Percentiles rank a stretch among this genome's conserved stretches.
These are phyloP conservation scores for Cryptosporidium xiaoi DNA, from an alignment of 169 alveolate genomes.

Conservation along the genomic window DNA sequence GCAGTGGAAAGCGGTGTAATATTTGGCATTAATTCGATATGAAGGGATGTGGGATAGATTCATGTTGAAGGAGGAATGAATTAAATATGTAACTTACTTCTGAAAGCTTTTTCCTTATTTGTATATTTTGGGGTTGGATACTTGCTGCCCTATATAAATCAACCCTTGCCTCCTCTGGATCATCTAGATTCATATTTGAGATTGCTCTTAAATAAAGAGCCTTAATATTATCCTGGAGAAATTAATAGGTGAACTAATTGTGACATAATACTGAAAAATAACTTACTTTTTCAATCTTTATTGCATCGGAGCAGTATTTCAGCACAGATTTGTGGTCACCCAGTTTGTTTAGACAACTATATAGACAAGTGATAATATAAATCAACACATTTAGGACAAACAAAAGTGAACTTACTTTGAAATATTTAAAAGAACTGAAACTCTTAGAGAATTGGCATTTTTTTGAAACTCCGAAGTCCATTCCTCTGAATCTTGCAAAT, in stretches of 20 bases:
- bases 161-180: slow-evolving; percentile 53
- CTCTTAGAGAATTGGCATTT: slow-evolving; percentile 33
- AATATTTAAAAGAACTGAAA: slow-evolving; percentile 35
- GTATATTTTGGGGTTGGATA: slow-evolving; percentile 46
- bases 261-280: neutral
- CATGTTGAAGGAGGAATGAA: too few species aligned
- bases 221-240: slow-evolving; percentile 44
- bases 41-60: too few species aligned
- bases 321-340: slow-evolving; percentile 24
- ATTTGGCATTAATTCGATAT: too few species aligned
- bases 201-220: slow-evolving; percentile 67
- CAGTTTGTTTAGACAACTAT: slow-evolving; percentile 40
- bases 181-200: slow-evolving; percentile 10
- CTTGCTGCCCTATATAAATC: slow-evolving; percentile 66
- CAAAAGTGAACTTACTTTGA: slow-evolving; percentile 40
- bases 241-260: neutral
- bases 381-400: neutral
- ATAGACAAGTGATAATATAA: neutral
- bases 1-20: too few species aligned
- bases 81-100: slow-evolving; percentile 20
- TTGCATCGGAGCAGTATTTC: slow-evolving; percentile 39
- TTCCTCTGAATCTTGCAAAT: slow-evolving; percentile 19
- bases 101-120: slow-evolving; percentile 47
- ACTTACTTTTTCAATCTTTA: slow-evolving; percentile 52
- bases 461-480: slow-evolving; percentile 50